Conservation (phyloP, 495 filamentous ascomycete species). For the Penicillium parvum region DNA sequence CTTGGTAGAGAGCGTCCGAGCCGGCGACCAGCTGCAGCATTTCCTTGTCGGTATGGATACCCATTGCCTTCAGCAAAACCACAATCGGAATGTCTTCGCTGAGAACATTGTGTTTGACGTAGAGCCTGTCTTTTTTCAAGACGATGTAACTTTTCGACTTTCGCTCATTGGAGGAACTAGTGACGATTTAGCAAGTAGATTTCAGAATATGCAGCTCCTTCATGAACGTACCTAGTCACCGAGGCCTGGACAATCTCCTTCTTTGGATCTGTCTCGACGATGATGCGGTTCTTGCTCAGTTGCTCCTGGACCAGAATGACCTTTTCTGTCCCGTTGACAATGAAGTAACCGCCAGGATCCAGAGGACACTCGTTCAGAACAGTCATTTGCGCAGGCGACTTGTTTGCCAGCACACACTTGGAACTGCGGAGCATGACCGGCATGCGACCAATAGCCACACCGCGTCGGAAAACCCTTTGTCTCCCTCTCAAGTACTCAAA, state of each 20-base stretch:
- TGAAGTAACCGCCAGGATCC: conserved; percentile 96
- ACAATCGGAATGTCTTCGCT: conserved; percentile 90
- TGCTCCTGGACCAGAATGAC: conserved; percentile 98
- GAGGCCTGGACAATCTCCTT: conserved; percentile 92
- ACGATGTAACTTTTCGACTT: conserved; percentile 97
- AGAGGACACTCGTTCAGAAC: conserved; percentile 87
- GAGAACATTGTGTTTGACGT: conserved; percentile 87
- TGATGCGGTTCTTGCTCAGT: conserved; percentile 96
- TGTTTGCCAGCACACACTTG: conserved; percentile 79
- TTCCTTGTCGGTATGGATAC: conserved; percentile 88
- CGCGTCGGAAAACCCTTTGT: conserved; percentile 60
- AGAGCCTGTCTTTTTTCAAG: conserved; percentile 84
- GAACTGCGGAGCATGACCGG: conserved; percentile 96
- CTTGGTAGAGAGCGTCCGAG: conserved; percentile 78
- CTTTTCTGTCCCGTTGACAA: conserved; percentile 96
- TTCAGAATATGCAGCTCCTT: conserved; percentile 4
- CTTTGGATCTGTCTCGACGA: conserved; percentile 86
- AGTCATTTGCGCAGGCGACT: conserved; percentile 78
- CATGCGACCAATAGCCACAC: conserved; percentile 79
- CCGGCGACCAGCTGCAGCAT: conserved; percentile 86
- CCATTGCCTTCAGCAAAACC: conserved; percentile 87
- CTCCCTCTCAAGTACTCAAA: conserved; percentile 78
- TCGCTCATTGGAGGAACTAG: conserved; percentile 88
- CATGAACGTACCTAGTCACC: conserved; percentile 61
- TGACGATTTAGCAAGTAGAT: not conserved